These are phyloP conservation scores for Eruca vesicaria DNA, from an alignment of 441 rosid species.

Conservation along the genomic window DNA sequence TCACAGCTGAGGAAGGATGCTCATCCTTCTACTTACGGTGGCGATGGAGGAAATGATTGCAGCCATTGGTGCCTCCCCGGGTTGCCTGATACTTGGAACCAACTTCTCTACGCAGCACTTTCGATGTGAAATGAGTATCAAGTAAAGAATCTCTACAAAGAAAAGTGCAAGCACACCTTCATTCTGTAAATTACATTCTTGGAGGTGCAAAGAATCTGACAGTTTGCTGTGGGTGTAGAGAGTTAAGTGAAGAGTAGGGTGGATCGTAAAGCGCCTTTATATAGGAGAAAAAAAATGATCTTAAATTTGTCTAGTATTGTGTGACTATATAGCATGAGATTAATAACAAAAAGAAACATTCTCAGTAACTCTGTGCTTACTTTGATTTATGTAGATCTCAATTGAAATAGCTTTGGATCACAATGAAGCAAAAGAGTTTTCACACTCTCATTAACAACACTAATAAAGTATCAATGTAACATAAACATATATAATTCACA, in stretches of 20 bases:
- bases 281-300: conserved; percentile 6
- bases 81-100: conserved; percentile 75
- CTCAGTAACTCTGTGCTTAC: background rate
- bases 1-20: conserved; percentile 69
- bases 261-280: background rate
- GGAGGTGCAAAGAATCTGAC: conserved; percentile 19
- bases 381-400: background rate
- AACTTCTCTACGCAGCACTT: conserved; percentile 65
- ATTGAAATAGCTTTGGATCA: background rate
- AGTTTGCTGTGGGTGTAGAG: background rate
- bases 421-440: background rate
- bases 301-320: background rate
- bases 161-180: conserved; percentile 10
- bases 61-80: conserved; percentile 87
- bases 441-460: background rate
- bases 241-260: conserved; percentile 2
- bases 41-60: conserved; percentile 48
- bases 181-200: conserved; percentile 28
- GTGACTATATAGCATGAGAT: conserved; percentile 12
- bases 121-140: conserved; percentile 52
- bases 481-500: background rate
- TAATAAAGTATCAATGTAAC: background rate
- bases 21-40: conserved; percentile 53
- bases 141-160: background rate
- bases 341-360: conserved; percentile 3